Evolutionary conservation across 176 grass and related monocot genomes (phyloP), one percentile per base, ranked within the genome.

Genomic region (Oryza nivara): DNA sequence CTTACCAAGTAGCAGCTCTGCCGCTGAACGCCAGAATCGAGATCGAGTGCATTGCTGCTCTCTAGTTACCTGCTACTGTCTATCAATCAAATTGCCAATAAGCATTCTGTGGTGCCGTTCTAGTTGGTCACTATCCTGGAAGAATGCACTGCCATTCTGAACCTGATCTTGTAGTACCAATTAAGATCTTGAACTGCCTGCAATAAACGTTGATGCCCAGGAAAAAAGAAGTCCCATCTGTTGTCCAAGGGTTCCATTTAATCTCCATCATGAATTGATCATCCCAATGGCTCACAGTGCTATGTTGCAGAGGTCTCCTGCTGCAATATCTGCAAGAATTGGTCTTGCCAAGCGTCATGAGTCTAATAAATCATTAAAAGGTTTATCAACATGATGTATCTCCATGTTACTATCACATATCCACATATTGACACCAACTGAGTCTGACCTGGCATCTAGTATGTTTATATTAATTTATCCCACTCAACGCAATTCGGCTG

Each of bases 1-100:
- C 96, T 9, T 99, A 96, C 68, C 93, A 99, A 86, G 96, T 99
- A 20, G 96, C 93, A 19, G 93, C 96, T 9, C 85, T 99, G 20
- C 96, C 96, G 4, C 63, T 96, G 81, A 94, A 99, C 70, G 93
- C 96, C n/a, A 91, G 88, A 73, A 92, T 99, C 3, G 96, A 99
- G 86, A 96, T 99, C 0, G 96, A 99, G 75, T 96, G 96, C 88
- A 94, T 99, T 72, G 93, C 91, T 32, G 90, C 90, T 35, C 86
- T 99, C 47, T 95, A 93, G 48, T 46, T 17, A 64, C 60, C 20
- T 88, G 9, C 9, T 7, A 26, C 4, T 79, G 4, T n/a, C 3
- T 74, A 54, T 78, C 47, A 15, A 13, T 15, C 13, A 16, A 51
- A 73, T 12, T 48, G 67, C 67, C 30, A 83, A 54, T 77, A 95